Percentiles rank a stretch among this genome's conserved stretches.
Conservation (phyloP, 129 eudicot species). For the Chrysanthemum makinoi region DNA sequence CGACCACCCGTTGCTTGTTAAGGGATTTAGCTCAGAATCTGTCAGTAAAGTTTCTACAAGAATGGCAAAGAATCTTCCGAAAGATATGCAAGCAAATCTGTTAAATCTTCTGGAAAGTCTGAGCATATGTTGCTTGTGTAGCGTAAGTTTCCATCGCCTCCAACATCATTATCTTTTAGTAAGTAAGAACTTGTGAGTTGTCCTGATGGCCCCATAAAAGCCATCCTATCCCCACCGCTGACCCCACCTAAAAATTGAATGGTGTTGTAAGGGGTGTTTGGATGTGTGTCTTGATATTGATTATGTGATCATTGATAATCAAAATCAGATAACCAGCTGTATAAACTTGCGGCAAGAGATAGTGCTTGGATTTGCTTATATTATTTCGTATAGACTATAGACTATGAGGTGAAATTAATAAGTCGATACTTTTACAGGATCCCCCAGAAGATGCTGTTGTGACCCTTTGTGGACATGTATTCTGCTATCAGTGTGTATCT, state of each 20-base stretch:
- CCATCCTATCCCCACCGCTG: neutral
- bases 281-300: neutral
- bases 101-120: conserved; percentile 52
- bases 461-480: conserved; percentile 87
- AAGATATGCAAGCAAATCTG: conserved; percentile 45
- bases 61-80: conserved; percentile 66
- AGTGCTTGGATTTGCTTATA: too few species aligned
- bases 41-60: conserved; percentile 49
- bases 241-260: neutral
- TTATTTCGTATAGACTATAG: too few species aligned
- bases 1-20: conserved; percentile 90
- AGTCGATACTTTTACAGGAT: conserved; percentile 49
- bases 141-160: conserved; percentile 44
- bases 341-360: neutral
- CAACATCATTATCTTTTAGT: neutral
- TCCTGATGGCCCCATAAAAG: neutral
- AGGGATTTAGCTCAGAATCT: conserved; percentile 66
- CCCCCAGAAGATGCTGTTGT: conserved; percentile 95
- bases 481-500: conserved; percentile 87
- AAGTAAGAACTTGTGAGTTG: conserved; percentile 5
- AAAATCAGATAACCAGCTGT: neutral
- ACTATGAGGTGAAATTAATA: neutral
- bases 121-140: conserved; percentile 67
- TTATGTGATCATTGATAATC: neutral
- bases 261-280: neutral